phyloP scores from a whole-genome alignment of 2,329 filamentous ascomycete species.

The Beauveria pseudobassiana region DNA sequence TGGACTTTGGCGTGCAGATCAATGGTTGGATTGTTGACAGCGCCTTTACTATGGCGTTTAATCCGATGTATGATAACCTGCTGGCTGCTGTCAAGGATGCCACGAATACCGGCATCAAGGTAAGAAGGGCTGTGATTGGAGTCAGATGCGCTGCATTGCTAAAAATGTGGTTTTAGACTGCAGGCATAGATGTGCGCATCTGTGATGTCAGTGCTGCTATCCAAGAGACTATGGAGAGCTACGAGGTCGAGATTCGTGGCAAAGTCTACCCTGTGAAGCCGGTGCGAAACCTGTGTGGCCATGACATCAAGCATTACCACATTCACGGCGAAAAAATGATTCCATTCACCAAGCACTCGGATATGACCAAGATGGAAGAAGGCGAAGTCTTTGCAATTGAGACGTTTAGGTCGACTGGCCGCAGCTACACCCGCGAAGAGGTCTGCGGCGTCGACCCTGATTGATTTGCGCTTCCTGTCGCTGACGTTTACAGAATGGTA shows the following conservation, averaged over 20 bases:
- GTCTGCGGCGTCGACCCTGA: slow-evolving; percentile 19
- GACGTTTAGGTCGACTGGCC: slow-evolving; percentile 85
- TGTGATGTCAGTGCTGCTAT: slow-evolving; percentile 73
- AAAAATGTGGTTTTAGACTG: slow-evolving; percentile 23
- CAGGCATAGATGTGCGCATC: slow-evolving; percentile 82
- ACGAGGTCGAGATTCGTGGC: slow-evolving; percentile 74
- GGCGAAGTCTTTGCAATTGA: slow-evolving; percentile 89
- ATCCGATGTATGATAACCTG: slow-evolving; percentile 64
- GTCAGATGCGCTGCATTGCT: not conserved
- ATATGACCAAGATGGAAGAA: slow-evolving; percentile 91
- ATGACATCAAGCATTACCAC: slow-evolving; percentile 76
- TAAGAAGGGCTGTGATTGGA: not conserved
- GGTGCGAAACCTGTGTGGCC: slow-evolving; percentile 75
- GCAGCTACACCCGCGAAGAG: slow-evolving; percentile 67
- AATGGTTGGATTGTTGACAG: slow-evolving; percentile 71
- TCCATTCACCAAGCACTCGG: slow-evolving; percentile 75
- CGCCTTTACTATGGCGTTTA: slow-evolving; percentile 68
- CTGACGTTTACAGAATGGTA: slow-evolving; percentile 23
- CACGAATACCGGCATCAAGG: slow-evolving; percentile 74
- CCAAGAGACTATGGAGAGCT: slow-evolving; percentile 85
- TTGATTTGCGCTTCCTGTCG: not conserved
- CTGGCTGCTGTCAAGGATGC: slow-evolving; percentile 63
- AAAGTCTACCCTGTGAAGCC: slow-evolving; percentile 71
- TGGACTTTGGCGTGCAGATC: slow-evolving; percentile 71
- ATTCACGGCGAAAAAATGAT: slow-evolving; percentile 88